Base-by-base conservation (phyloP, 129 eudicot species). In the Artemisia annua region DNA sequence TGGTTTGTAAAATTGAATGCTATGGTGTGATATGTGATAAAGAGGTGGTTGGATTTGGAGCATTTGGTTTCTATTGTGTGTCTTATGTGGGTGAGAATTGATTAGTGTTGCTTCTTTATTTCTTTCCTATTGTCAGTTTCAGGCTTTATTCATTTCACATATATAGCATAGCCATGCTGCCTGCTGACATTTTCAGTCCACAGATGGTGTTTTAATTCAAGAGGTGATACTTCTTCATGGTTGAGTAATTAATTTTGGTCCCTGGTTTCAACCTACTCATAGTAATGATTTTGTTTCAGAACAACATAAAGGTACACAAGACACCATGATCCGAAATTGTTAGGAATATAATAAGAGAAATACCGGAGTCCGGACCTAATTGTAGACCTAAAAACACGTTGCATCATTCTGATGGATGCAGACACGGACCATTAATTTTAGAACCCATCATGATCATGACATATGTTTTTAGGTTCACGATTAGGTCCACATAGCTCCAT, bases 1-100 rank as follows among this genome's bases (percentile, higher is more conserved):
- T 60, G 67, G 22, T 12, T 46, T 67, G 69, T 72, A 48, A 60
- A 62, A 20, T 11, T 3, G 55, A 70, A 70, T 70, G 75, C 53
- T 17, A 51, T 61, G 66, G 57, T 52, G 18, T 11, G 46, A 39
- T 39, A 39, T 59, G 59, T 30, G 48, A 69, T 49, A 39, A 39
- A 39, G 46, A 39, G 46, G 50, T 52, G 17, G 74, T 69, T 69
- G 62, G 72, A 39, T 70, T 50, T 63, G 52, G 63, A 20, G 75
- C 57, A 77, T 69, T 70, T 70, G 49, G 76, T 70, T 75, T 66
- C 73, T 75, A 72, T 75, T 75, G 72, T 68, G 72, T 49, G 72
- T 68, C 60, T 68, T 68, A 48, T 58, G 67, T 75, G 39, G 73
- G 74, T 68, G 60, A 66, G 13, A 30, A 73, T 62, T 73, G 57